Percentiles rank a stretch among this genome's conserved stretches.
Conservation (phyloP, 306 rosid species). For the Malus orientalis region DNA sequence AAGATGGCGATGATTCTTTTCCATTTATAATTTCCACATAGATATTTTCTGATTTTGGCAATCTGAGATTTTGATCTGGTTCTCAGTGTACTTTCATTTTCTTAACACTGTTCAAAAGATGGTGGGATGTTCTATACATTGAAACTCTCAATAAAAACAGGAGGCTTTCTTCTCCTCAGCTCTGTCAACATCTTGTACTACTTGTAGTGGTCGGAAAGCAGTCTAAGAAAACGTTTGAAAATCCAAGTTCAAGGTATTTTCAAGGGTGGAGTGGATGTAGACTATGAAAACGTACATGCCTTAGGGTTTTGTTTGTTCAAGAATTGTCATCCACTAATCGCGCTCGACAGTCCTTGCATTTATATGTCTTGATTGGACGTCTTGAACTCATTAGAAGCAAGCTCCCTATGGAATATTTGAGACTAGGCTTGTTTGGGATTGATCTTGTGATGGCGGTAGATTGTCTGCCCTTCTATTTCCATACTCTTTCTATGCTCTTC, state of each 20-base stretch:
- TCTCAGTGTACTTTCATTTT: conserved; percentile 21
- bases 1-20: no score
- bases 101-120: conserved; percentile 24
- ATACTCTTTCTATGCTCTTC: no score
- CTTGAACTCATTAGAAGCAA: neutral
- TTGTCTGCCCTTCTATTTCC: no score
- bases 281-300: conserved; percentile 23
- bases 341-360: conserved; percentile 16
- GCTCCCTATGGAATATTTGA: no score
- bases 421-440: neutral
- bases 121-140: conserved; percentile 21
- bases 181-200: conserved; percentile 48
- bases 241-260: conserved; percentile 34
- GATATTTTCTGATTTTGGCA: neutral
- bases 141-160: conserved; percentile 52
- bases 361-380: conserved; percentile 9
- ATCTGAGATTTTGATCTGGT: neutral
- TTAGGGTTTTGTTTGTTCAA: conserved; percentile 8
- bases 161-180: neutral
- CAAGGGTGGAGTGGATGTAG: conserved; percentile 30
- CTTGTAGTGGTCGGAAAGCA: neutral
- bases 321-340: conserved; percentile 31
- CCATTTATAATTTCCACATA: conserved; percentile 10
- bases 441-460: no score
- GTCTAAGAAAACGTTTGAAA: conserved; percentile 5